Percentiles rank a stretch among this genome's conserved stretches.
phyloP scores from a whole-genome alignment of 2,329 filamentous ascomycete genomes.

The Stylonectria norvegica region DNA sequence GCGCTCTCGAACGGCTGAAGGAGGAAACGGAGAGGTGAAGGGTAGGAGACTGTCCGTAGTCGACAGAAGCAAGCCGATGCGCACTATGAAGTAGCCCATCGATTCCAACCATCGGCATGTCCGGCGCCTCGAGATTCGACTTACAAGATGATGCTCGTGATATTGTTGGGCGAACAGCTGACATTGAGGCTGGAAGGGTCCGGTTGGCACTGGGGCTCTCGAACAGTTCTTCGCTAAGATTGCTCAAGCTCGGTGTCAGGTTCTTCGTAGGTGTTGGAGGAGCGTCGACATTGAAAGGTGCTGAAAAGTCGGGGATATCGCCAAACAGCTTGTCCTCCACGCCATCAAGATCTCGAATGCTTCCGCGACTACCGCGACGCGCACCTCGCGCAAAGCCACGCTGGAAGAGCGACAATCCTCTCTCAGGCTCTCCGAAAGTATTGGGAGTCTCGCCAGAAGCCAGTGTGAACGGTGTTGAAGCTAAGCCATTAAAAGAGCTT shows the following conservation, averaged over 20 bases:
- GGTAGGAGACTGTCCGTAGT: slow-evolving; percentile 32
- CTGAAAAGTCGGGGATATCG: slow-evolving; percentile 27
- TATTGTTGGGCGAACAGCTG: slow-evolving; percentile 37
- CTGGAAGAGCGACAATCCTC: slow-evolving; percentile 65
- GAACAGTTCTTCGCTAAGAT: slow-evolving; percentile 15
- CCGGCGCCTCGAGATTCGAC: slow-evolving; percentile 31
- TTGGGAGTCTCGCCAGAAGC: slow-evolving; percentile 46
- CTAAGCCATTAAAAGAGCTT: slow-evolving; percentile 67
- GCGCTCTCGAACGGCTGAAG: slow-evolving; percentile 32
- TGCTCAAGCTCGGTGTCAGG: slow-evolving; percentile 41
- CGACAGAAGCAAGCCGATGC: slow-evolving; percentile 27
- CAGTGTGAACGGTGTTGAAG: slow-evolving; percentile 77
- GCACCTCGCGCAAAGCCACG: slow-evolving; percentile 47
- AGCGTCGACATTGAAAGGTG: slow-evolving; percentile 53
- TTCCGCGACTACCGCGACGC: slow-evolving; percentile 69
- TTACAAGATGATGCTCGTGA: slow-evolving; percentile 44
- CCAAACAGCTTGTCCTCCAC: slow-evolving; percentile 60
- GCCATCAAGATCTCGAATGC: slow-evolving; percentile 74
- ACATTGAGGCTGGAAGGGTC: slow-evolving; percentile 40
- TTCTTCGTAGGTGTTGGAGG: slow-evolving; percentile 95
- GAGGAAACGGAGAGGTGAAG: slow-evolving; percentile 37
- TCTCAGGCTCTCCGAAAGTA: slow-evolving; percentile 53
- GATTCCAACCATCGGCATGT: slow-evolving; percentile 6
- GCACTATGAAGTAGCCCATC: slow-evolving; percentile 13
- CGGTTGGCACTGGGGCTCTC: slow-evolving; percentile 43